Evolutionary conservation across 257 asterid genomes (phyloP), one percentile per base, ranked within the genome.

Genomic region (Nicotiana attenuata): DNA sequence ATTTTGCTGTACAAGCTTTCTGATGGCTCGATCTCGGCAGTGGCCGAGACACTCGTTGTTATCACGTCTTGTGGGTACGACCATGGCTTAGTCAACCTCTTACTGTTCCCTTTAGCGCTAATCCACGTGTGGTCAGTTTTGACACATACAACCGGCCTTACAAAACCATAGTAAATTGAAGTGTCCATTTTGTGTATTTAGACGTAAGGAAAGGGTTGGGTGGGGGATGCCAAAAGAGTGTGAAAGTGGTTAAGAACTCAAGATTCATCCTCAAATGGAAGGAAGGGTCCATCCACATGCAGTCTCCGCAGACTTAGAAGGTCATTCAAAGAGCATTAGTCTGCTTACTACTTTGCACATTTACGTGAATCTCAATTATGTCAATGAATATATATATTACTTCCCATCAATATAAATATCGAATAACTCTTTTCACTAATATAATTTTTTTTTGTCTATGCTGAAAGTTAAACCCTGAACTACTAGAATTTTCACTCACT

Each of bases 311-410:
- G 60, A 53, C 57, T 47, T 57, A 35, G 77, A 75, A 68, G 85
- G 81, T 84, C 86, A 80, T 82, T 50, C 80, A 64, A 86, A 89
- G 90, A 84, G 85, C 81, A 86, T 86, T 80, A 65, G 78, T 77
- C 66, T 28, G 22, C 29, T 78, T 76, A 52, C 60, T 28, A 4
- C 73, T 31, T 59, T 45, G 20, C 80, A 81, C 83, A 77, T 82
- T 59, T 59, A 59, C 1, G 24, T 59, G 13, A 19, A 7, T 4
- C 26, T 57, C 64, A 5, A 7, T 19, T 57, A n/a, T 57, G 20
- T 57, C 1, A 59, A 7, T n/a, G 24, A 59, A 7, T n/a, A 59
- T n/a, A 59, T n/a, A 0, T n/a, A 1, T 10, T 59, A n/a, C 1
- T 10, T 59, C 13, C 14, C 0, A 8, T 4, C 3, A 59, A 0